These are phyloP conservation scores for Chrysoporthe puriensis DNA, from an alignment of 2,329 filamentous ascomycete genomes.

Conservation along the genomic window DNA sequence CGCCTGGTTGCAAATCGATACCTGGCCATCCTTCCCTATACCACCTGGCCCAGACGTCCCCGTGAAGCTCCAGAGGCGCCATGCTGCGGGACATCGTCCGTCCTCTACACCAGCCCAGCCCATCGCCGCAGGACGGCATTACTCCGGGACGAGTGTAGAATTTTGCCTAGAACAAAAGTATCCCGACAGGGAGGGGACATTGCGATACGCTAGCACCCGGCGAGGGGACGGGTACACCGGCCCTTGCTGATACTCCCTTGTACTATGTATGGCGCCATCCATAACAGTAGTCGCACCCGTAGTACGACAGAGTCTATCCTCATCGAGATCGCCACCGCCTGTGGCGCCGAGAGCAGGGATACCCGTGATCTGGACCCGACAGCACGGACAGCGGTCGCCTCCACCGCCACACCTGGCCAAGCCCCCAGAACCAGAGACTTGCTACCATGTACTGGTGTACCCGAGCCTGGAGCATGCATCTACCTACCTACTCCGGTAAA, in stretches of 20 bases:
- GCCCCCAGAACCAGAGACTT: neutral
- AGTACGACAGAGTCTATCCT: neutral
- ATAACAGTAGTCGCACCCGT: too few relatives aligned
- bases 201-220: neutral
- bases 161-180: neutral
- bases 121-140: neutral
- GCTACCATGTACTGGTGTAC: neutral
- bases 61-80: too few relatives aligned
- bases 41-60: neutral
- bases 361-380: slow-evolving; percentile 5
- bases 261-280: neutral
- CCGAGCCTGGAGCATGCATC: neutral
- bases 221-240: slow-evolving; percentile 8
- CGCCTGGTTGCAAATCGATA: neutral
- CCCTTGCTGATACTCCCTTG: neutral
- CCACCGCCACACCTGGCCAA: neutral
- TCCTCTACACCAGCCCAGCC: neutral
- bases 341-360: slow-evolving; percentile 8
- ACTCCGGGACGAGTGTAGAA: neutral
- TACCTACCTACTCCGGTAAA: too few relatives aligned
- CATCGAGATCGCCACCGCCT: slow-evolving; percentile 6
- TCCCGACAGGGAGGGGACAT: neutral
- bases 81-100: too few relatives aligned
- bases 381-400: neutral
- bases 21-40: neutral